A percentile compares a stretch with the other conserved stretches of the same genome.
phyloP scores from a whole-genome alignment of 108 stramenopile species.

The Fragilaria crotonensis region DNA sequence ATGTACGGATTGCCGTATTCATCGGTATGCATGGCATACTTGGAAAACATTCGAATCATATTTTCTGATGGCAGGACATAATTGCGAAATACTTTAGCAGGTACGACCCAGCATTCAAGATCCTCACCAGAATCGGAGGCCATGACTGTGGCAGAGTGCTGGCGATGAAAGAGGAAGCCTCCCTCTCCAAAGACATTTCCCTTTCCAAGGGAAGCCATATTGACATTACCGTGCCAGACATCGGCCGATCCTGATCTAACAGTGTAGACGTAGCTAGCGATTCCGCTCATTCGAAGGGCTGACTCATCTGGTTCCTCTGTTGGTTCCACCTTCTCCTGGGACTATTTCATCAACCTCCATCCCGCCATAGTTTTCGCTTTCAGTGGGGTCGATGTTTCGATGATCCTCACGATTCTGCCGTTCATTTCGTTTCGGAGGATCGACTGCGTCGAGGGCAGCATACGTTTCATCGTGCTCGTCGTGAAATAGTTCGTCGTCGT shows the following conservation, averaged over 20 bases:
- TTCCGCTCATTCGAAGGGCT: constrained; percentile 4
- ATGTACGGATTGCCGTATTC: constrained; percentile 19
- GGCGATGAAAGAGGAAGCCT: constrained; percentile 31
- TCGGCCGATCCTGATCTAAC: constrained; percentile 25
- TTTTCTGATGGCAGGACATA: constrained; percentile 26
- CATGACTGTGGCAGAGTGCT: constrained; percentile 32
- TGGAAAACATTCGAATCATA: constrained; percentile 23
- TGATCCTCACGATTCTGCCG: too few relatives aligned
- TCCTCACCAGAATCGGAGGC: constrained; percentile 4
- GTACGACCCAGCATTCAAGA: constrained; percentile 42
- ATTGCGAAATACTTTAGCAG: constrained; percentile 26
- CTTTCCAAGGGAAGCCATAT: constrained; percentile 29
- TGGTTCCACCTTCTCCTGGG: too few relatives aligned
- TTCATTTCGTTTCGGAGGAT: too few relatives aligned
- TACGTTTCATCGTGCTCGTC: too few relatives aligned
- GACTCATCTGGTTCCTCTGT: too few relatives aligned
- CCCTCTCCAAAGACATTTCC: constrained; percentile 42
- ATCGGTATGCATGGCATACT: constrained; percentile 17
- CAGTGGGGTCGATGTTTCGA: too few relatives aligned
- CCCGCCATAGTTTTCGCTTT: too few relatives aligned
- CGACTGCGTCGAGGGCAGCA: too few relatives aligned
- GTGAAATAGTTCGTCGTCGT: too few relatives aligned
- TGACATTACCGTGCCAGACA: constrained; percentile 18
- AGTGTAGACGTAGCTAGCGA: constrained; percentile 12
- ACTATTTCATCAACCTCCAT: too few relatives aligned